phyloP scores from a whole-genome alignment of 805 yeast genomes.

The Starmera amethionina region DNA sequence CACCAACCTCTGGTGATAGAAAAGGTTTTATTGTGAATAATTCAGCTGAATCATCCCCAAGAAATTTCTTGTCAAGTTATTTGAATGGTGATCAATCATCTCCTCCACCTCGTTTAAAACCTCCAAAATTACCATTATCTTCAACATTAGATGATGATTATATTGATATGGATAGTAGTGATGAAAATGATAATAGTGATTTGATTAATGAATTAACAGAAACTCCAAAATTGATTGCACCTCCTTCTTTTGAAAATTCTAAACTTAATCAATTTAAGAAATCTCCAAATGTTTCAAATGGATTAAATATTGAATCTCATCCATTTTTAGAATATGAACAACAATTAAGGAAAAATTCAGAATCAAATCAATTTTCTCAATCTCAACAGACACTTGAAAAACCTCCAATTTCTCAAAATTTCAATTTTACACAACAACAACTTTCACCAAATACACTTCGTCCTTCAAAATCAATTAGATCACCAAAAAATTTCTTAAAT shows the following conservation, averaged over 20 bases:
- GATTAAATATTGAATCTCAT: slow-evolving; percentile 10
- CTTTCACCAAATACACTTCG: slow-evolving; percentile 6
- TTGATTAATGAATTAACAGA: slow-evolving; percentile 1
- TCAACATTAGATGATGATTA: slow-evolving; percentile 9
- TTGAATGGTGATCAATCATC: slow-evolving; percentile 8
- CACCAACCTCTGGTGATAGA: slow-evolving; percentile 15
- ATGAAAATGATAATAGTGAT: not conserved
- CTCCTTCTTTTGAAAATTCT: not conserved
- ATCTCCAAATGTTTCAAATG: slow-evolving; percentile 12
- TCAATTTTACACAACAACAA: no score
- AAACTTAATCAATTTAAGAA: slow-evolving; percentile 13
- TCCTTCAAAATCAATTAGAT: slow-evolving; percentile 12
- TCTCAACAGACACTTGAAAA: no score
- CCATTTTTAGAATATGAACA: not conserved
- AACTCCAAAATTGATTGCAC: not conserved
- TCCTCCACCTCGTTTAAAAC: slow-evolving; percentile 13
- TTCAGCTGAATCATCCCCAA: slow-evolving; percentile 15
- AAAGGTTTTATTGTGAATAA: slow-evolving; percentile 16
- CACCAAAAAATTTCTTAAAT: slow-evolving; percentile 18
- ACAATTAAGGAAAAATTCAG: not conserved
- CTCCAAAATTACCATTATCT: slow-evolving; percentile 7
- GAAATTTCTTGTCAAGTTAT: slow-evolving; percentile 14
- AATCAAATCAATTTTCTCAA: not conserved
- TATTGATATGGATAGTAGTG: slow-evolving; percentile 10
- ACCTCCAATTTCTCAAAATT: no score